Base-by-base conservation (phyloP, 106 monocot genomes). In the Acanthochlamys bracteata region DNA sequence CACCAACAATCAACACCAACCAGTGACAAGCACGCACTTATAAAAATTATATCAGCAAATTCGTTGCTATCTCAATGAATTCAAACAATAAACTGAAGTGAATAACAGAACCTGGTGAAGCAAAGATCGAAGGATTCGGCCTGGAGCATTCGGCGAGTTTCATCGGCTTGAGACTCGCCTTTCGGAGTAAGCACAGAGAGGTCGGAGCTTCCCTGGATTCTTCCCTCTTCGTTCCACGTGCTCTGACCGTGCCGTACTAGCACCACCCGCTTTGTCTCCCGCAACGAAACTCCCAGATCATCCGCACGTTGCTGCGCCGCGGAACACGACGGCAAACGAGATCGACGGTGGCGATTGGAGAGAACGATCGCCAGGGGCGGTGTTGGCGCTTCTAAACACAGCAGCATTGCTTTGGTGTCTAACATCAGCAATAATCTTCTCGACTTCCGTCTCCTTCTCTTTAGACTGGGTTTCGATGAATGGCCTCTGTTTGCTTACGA, bases 171-270 rank as follows among this genome's bases (percentile, higher is more conserved):
- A 10, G 88, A 79, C 43, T 83, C 85, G 9, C 95, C 95, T 71
- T 96, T 96, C 55, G 84, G 25, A 3, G 95, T 96, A 42, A 96
- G 85, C 19, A 96, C 74, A 10, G 95, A 96, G 66, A 60, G 39
- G 62, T 96, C 76, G 61, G 95, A 96, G 66, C 95, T 96, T 54
- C 95, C 95, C 75, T 96, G 95, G 71, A 96, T 96, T 40, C 95
- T 55, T 0, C 95, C 95, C 76, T 96, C 95, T 76, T 79, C 88
- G 72, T 96, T 96, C 90, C 95, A 96, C 24, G 95, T 96, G 95
- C 95, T 96, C 82, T 91, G 95, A 20, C 95, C 95, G 67, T 96
- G 95, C 72, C 95, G 55, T 59, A 96, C 90, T 56, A 96, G 83
- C 66, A 85, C 95, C 67, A 96, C 95, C 66, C 95, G 69, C 84